These are phyloP conservation scores for Coemansia interrupta DNA, from an alignment of 192 early-diverging fungal genomes.

Conservation along the genomic window DNA sequence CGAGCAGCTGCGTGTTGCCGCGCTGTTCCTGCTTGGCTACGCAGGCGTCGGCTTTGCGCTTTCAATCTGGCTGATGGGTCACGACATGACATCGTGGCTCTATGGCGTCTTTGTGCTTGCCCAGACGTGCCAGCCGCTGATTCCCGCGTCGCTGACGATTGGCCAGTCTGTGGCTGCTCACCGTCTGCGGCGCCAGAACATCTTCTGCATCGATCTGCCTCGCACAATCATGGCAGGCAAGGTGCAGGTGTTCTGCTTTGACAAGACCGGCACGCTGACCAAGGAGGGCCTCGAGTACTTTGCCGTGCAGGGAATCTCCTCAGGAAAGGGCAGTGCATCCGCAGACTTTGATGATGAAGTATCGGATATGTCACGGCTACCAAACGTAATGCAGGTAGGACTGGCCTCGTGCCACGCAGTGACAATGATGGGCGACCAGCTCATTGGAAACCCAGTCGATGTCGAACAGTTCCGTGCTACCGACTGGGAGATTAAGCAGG, in stretches of 20 bases:
- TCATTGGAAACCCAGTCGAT: slow-evolving; percentile 74
- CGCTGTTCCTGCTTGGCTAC: slow-evolving; percentile 64
- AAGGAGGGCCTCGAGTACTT: slow-evolving; percentile 62
- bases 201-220: slow-evolving; percentile 61
- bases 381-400: slow-evolving; percentile 19
- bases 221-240: slow-evolving; percentile 63
- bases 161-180: slow-evolving; percentile 59
- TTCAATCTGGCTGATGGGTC: slow-evolving; percentile 56
- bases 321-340: background rate
- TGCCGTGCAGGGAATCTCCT: slow-evolving; percentile 32
- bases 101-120: slow-evolving; percentile 65
- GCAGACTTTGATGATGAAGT: slow-evolving; percentile 11
- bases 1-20: slow-evolving; percentile 72
- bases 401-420: slow-evolving; percentile 60
- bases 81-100: slow-evolving; percentile 60
- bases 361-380: slow-evolving; percentile 6
- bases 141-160: slow-evolving; percentile 61
- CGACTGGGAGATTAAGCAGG: slow-evolving; percentile 44
- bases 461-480: slow-evolving; percentile 72
- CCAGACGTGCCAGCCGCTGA: slow-evolving; percentile 64
- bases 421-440: slow-evolving; percentile 50
- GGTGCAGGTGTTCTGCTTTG: slow-evolving; percentile 63
- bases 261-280: slow-evolving; percentile 67
- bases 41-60: slow-evolving; percentile 60
- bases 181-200: slow-evolving; percentile 54